These are phyloP conservation scores for Nemania bipapillata DNA, from an alignment of 2,329 filamentous ascomycete genomes.

Conservation along the genomic window DNA sequence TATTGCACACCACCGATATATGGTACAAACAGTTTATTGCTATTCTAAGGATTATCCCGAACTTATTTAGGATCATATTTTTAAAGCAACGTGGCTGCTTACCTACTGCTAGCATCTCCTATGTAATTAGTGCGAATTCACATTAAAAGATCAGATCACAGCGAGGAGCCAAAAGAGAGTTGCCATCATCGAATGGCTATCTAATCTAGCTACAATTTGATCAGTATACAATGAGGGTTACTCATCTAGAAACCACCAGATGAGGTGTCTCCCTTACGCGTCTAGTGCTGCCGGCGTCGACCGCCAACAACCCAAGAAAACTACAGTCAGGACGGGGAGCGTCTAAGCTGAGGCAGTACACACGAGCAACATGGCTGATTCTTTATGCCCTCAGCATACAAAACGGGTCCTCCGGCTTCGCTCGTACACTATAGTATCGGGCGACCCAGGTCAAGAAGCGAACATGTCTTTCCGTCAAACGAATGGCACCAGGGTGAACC, in stretches of 20 bases:
- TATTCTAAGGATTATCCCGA: too few relatives aligned
- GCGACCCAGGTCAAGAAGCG: constrained; percentile 45
- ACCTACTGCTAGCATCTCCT: too few relatives aligned
- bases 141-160: background rate
- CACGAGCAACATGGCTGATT: constrained; percentile 43
- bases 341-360: constrained; percentile 33
- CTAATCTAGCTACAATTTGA: constrained; percentile 34
- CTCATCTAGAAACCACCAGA: background rate
- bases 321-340: constrained; percentile 1
- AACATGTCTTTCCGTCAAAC: constrained; percentile 46
- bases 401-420: constrained; percentile 38
- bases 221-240: constrained; percentile 26
- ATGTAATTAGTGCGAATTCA: too few relatives aligned
- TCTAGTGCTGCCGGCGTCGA: constrained; percentile 10
- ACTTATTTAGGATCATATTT: too few relatives aligned
- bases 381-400: constrained; percentile 36
- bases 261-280: background rate
- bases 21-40: too few relatives aligned
- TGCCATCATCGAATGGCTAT: constrained; percentile 17
- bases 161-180: background rate
- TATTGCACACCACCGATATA: too few relatives aligned
- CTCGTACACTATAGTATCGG: constrained; percentile 35
- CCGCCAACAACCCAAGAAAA: constrained; percentile 4
- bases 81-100: too few relatives aligned
- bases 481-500: constrained; percentile 44